phyloP scores from a whole-genome alignment of 2,329 filamentous ascomycete genomes.

The Albophoma yamanashiensis region DNA sequence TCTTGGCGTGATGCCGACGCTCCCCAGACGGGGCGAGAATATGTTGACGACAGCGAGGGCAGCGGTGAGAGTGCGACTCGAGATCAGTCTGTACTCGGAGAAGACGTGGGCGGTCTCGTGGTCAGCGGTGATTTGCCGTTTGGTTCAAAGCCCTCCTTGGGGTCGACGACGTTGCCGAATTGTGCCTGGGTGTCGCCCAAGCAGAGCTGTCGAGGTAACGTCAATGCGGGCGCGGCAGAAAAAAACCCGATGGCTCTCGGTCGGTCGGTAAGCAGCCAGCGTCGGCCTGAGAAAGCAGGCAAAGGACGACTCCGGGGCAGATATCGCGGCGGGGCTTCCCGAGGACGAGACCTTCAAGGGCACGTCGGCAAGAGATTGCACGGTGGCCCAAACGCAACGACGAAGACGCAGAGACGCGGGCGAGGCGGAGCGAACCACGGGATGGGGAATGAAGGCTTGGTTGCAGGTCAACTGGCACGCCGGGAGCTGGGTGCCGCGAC shows the following conservation, averaged over 20 bases:
- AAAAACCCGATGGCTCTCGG: background rate
- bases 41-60: background rate
- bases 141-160: background rate
- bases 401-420: background rate
- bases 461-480: background rate
- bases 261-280: background rate
- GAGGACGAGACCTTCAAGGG: background rate
- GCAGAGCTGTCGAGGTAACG: background rate
- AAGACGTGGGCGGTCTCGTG: background rate
- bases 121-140: background rate
- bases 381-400: background rate
- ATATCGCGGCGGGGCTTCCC: background rate
- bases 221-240: background rate
- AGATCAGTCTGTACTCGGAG: background rate
- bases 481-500: background rate
- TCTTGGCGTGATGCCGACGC: constrained; percentile 5
- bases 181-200: background rate
- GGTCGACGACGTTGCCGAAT: background rate
- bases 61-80: background rate
- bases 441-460: background rate
- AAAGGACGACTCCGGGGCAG: background rate
- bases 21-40: constrained; percentile 9
- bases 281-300: background rate
- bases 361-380: background rate
- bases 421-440: background rate